A percentile compares a stretch with the other conserved stretches of the same genome.
Conservation (phyloP, 225 moss, liverwort and hornwort species). For the Sphagnum contortum region DNA sequence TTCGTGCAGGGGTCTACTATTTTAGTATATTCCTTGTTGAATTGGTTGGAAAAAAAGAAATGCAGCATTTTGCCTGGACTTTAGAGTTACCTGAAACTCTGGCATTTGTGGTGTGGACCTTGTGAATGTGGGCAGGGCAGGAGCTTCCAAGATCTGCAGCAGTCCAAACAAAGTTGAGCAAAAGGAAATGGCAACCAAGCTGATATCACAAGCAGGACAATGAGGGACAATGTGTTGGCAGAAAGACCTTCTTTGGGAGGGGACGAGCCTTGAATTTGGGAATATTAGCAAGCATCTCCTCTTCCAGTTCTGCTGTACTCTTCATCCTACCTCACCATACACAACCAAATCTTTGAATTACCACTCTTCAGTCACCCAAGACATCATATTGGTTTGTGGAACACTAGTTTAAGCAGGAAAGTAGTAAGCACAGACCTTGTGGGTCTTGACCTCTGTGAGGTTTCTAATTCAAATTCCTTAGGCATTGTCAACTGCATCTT, state of each 20-base stretch:
- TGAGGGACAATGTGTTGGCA: not conserved
- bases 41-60: no score
- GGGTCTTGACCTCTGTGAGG: constrained; percentile 68
- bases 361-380: no score
- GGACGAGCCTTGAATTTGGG: constrained; percentile 94
- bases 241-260: constrained; percentile 69
- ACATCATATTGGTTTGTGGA: no score
- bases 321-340: constrained; percentile 43
- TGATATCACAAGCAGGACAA: not conserved
- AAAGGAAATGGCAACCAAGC: not conserved
- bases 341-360: not conserved
- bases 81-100: constrained; percentile 66
- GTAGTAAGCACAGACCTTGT: constrained; percentile 25
- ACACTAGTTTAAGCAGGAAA: no score
- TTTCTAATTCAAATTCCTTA: constrained; percentile 80
- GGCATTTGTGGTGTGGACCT: constrained; percentile 63
- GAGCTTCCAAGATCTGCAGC: constrained; percentile 69
- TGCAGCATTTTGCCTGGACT: no score
- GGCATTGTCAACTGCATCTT: constrained; percentile 76
- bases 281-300: constrained; percentile 71
- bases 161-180: not conserved
- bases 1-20: no score
- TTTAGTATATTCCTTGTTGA: no score
- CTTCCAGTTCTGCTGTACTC: constrained; percentile 75
- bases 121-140: constrained; percentile 17